Percentiles rank a stretch among this genome's conserved stretches.
Evolutionary conservation across 495 filamentous ascomycete genomes (phyloP).

Genomic region (Tuber brumale): DNA sequence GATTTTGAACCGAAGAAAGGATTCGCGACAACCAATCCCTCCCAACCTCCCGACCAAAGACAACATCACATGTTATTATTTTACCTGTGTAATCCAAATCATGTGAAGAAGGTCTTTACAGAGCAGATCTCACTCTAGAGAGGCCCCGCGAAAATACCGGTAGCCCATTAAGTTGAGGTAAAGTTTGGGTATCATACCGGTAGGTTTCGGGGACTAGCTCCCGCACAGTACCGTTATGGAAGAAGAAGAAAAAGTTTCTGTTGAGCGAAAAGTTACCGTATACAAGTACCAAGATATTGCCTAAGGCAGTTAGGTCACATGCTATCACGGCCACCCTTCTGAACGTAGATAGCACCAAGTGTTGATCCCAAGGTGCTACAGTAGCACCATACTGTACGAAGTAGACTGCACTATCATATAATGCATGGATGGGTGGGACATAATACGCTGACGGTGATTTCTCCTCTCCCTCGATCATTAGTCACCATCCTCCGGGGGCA

Average conservation of each 20-base stretch:
- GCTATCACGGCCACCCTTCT: background rate
- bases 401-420: too few species aligned
- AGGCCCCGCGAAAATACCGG: background rate
- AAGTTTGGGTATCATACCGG: background rate
- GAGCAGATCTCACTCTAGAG: background rate
- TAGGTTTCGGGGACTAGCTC: background rate
- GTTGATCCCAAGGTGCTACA: background rate
- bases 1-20: too few species aligned
- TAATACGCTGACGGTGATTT: too few species aligned
- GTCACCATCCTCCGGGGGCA: too few species aligned
- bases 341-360: background rate
- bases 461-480: too few species aligned
- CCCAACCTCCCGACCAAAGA: background rate
- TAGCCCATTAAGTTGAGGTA: background rate
- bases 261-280: too few species aligned
- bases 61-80: background rate
- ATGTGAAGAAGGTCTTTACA: background rate
- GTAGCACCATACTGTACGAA: too few species aligned
- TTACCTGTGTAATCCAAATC: background rate
- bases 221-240: background rate
- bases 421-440: too few species aligned
- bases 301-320: background rate
- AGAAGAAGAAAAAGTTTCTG: background rate
- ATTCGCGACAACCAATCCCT: background rate
- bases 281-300: background rate